phyloP scores from a whole-genome alignment of 306 rosid species.

The Psophocarpus tetragonolobus region DNA sequence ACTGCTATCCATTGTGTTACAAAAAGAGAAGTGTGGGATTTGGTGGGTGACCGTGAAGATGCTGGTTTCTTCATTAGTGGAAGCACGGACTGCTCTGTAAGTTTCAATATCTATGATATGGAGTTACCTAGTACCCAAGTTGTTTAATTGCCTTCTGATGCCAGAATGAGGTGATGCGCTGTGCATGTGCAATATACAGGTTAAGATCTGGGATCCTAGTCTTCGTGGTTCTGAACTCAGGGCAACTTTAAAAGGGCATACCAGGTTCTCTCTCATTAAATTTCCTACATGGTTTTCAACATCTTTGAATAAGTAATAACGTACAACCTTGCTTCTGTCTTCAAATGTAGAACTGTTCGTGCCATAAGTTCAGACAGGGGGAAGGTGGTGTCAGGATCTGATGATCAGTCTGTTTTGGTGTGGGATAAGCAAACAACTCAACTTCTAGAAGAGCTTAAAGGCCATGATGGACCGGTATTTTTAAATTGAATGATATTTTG shows the following conservation, averaged over 20 bases:
- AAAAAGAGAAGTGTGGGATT: conserved; percentile 98
- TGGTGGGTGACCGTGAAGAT: conserved; percentile 99
- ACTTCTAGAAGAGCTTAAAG: conserved; percentile 97
- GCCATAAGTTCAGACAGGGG: conserved; percentile 94
- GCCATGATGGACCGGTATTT: conserved; percentile 91
- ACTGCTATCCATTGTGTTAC: conserved; percentile 98
- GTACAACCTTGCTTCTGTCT: conserved; percentile 30
- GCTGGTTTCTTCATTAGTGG: conserved; percentile 98
- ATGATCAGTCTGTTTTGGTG: conserved; percentile 86
- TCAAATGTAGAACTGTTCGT: conserved; percentile 76
- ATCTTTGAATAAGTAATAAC: conserved; percentile 24
- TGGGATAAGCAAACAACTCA: conserved; percentile 98
- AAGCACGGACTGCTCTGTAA: conserved; percentile 92
- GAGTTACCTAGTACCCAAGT: conserved; percentile 20
- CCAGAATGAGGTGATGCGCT: conserved; percentile 21
- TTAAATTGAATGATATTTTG: conserved; percentile 14
- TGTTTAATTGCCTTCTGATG: conserved; percentile 18
- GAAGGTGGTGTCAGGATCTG: conserved; percentile 96
- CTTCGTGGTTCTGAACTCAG: conserved; percentile 95
- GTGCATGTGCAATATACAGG: conserved; percentile 65
- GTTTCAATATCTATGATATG: conserved; percentile 35
- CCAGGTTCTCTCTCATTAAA: conserved; percentile 51
- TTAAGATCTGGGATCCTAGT: conserved; percentile 99
- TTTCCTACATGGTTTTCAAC: conserved; percentile 17
- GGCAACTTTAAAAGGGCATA: conserved; percentile 93